Evolutionary conservation across 164 flowering plant genomes (phyloP).

Genomic region (Nymphaea colorata): DNA sequence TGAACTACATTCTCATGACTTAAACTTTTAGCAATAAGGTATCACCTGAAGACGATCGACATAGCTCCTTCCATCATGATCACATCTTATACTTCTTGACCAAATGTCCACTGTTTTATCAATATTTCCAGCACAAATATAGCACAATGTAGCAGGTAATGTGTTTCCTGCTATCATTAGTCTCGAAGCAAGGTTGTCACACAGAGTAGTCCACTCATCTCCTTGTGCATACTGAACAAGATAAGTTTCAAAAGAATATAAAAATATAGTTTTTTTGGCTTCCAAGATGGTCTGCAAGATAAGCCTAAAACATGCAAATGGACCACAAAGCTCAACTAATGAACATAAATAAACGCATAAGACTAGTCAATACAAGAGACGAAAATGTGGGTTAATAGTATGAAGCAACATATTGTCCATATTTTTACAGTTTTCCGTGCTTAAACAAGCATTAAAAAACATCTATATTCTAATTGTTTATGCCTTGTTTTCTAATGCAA

Average conservation of each 20-base stretch:
- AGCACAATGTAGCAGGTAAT: slow-evolving; percentile 90
- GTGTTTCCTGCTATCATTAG: slow-evolving; percentile 60
- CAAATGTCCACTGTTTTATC: slow-evolving; percentile 93
- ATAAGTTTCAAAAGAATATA: neutral
- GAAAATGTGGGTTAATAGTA: too few relatives aligned
- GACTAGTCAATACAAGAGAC: too few relatives aligned
- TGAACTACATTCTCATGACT: too few relatives aligned
- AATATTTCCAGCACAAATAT: slow-evolving; percentile 89
- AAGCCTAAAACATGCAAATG: too few relatives aligned
- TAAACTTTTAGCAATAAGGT: neutral
- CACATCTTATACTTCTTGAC: slow-evolving; percentile 50
- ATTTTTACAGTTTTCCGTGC: too few relatives aligned
- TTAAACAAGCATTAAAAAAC: too few relatives aligned
- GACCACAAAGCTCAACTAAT: too few relatives aligned
- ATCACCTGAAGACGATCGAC: slow-evolving; percentile 87
- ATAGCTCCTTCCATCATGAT: slow-evolving; percentile 58
- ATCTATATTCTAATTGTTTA: too few relatives aligned
- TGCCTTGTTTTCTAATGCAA: too few relatives aligned
- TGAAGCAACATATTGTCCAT: too few relatives aligned
- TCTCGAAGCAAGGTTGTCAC: slow-evolving; percentile 82
- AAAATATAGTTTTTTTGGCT: neutral
- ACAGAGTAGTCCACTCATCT: slow-evolving; percentile 75
- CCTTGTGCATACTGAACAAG: slow-evolving; percentile 63
- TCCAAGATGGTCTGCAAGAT: too few relatives aligned
- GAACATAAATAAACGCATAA: too few relatives aligned